Conservation (phyloP, 257 asterid genomes). For the Nemophila menziesii region DNA sequence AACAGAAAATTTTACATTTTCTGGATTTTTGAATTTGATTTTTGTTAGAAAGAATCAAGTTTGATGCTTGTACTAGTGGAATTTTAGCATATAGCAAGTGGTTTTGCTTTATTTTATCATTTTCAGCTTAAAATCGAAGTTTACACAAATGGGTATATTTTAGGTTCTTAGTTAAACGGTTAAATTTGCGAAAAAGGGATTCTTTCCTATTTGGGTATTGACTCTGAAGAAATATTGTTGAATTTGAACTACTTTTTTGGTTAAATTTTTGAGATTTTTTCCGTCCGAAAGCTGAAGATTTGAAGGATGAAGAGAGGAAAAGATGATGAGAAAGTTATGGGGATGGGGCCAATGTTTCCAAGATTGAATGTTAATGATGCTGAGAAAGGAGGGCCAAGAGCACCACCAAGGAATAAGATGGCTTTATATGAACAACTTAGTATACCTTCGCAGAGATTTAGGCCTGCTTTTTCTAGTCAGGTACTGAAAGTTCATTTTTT, state of each 20-base stretch:
- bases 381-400: constrained; percentile 94
- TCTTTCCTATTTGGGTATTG: constrained; percentile 5
- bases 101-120: too few relatives aligned
- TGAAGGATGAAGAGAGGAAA: constrained; percentile 54
- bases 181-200: too few relatives aligned
- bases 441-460: constrained; percentile 71
- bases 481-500: constrained; percentile 20
- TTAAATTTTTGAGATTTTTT: constrained; percentile 8
- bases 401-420: constrained; percentile 99
- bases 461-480: constrained; percentile 34
- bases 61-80: constrained; percentile 8
- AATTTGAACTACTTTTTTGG: constrained; percentile 3
- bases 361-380: constrained; percentile 89
- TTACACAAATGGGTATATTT: too few relatives aligned
- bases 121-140: too few relatives aligned
- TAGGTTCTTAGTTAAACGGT: too few relatives aligned
- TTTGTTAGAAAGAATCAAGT: constrained; percentile 8
- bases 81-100: constrained; percentile 7
- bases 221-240: constrained; percentile 6
- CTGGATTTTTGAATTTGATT: constrained; percentile 9
- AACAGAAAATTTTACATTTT: constrained; percentile 4
- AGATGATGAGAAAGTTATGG: constrained; percentile 61
- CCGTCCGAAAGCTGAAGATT: constrained; percentile 5
- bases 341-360: constrained; percentile 85
- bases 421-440: constrained; percentile 92